These are phyloP conservation scores for Pisolithus tinctorius DNA, from an alignment of 768 basidiomycete species.

Conservation along the genomic window DNA sequence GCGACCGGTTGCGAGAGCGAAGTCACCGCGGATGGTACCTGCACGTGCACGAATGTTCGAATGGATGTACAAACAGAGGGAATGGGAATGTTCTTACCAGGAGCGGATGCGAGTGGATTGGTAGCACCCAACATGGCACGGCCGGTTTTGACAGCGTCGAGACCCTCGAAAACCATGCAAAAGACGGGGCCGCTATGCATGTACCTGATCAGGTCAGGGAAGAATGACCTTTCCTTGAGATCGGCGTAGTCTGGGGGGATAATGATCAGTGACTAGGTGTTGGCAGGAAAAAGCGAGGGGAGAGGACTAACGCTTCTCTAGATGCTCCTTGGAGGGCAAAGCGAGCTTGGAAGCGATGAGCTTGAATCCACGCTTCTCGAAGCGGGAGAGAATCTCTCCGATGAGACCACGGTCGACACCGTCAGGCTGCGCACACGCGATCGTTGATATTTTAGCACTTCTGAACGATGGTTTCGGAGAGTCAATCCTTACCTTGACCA, in stretches of 20 bases:
- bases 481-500: constrained; percentile 77
- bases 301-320: constrained; percentile 69
- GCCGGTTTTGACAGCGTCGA: constrained; percentile 91
- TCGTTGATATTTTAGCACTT: constrained; percentile 2
- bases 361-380: constrained; percentile 98
- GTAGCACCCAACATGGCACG: constrained; percentile 95
- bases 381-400: constrained; percentile 92
- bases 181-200: constrained; percentile 96
- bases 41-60: too few species aligned
- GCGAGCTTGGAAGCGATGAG: constrained; percentile 91
- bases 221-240: constrained; percentile 91
- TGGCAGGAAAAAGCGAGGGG: not conserved
- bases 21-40: constrained; percentile 97
- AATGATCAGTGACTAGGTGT: not conserved
- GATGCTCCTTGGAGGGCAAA: constrained; percentile 71
- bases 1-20: constrained; percentile 87
- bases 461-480: not conserved
- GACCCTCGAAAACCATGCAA: constrained; percentile 93
- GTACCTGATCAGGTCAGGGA: constrained; percentile 93
- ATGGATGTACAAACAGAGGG: not conserved
- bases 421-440: constrained; percentile 63
- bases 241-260: constrained; percentile 79
- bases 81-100: constrained; percentile 47
- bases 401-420: constrained; percentile 96
- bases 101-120: constrained; percentile 86